phyloP scores from a whole-genome alignment of 2,329 filamentous ascomycete species.

The Corniculantispora saksenae region DNA sequence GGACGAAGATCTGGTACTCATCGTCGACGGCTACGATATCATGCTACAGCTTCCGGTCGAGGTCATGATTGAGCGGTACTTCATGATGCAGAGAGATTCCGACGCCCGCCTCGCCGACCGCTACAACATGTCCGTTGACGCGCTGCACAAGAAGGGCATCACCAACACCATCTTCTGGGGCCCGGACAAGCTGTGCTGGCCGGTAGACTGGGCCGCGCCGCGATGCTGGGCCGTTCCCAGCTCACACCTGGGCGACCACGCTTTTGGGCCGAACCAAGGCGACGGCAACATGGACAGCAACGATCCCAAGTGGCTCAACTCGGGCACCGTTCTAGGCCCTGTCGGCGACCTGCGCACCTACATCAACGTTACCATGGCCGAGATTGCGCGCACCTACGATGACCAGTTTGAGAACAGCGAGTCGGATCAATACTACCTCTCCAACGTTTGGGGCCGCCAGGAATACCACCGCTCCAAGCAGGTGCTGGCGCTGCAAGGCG shows the following conservation, averaged over 20 bases:
- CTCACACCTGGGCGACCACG: slow-evolving; percentile 32
- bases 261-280: slow-evolving; percentile 40
- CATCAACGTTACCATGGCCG: slow-evolving; percentile 32
- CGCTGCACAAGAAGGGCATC: slow-evolving; percentile 32
- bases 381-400: slow-evolving; percentile 37
- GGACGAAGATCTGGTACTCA: slow-evolving; percentile 61
- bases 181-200: slow-evolving; percentile 48
- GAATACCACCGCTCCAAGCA: slow-evolving; percentile 40
- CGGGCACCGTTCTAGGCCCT: slow-evolving; percentile 47
- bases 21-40: slow-evolving; percentile 64
- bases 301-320: slow-evolving; percentile 46
- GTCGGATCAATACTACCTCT: slow-evolving; percentile 46
- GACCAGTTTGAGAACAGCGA: slow-evolving; percentile 33
- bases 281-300: slow-evolving; percentile 32
- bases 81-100: slow-evolving; percentile 51
- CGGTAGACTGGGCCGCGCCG: slow-evolving; percentile 35
- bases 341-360: slow-evolving; percentile 33
- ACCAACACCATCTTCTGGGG: slow-evolving; percentile 46
- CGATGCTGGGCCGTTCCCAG: slow-evolving; percentile 44
- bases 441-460: slow-evolving; percentile 45
- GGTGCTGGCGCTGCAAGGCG: slow-evolving; percentile 26
- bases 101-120: slow-evolving; percentile 52
- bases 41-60: slow-evolving; percentile 67
- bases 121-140: slow-evolving; percentile 44
- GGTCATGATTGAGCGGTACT: slow-evolving; percentile 63